phyloP scores from a whole-genome alignment of 176 grass and related monocot species.

The Carex kokanica region DNA sequence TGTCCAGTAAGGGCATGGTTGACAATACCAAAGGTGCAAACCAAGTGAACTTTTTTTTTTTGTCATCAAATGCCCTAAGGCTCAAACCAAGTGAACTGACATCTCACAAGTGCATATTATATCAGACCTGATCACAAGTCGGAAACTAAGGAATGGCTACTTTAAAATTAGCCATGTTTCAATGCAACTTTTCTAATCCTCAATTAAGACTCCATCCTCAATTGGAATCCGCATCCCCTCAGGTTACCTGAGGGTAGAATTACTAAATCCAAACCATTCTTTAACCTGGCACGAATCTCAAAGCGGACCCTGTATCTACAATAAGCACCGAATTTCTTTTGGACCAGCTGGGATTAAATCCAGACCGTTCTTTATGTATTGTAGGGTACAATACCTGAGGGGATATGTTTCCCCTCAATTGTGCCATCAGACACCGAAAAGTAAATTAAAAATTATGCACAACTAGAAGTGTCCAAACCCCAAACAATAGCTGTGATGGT shows the following conservation, averaged over 20 bases:
- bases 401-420: neutral
- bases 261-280: too few relatives aligned
- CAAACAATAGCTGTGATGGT: neutral
- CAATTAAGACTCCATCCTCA: neutral
- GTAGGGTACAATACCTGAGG: too few relatives aligned
- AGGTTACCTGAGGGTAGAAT: too few relatives aligned
- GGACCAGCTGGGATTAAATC: too few relatives aligned
- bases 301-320: too few relatives aligned
- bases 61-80: too few relatives aligned
- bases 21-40: neutral
- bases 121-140: neutral
- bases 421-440: neutral
- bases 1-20: neutral
- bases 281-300: too few relatives aligned
- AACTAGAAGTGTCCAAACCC: neutral
- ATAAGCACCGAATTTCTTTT: too few relatives aligned
- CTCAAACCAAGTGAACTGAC: neutral
- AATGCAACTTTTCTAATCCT: neutral
- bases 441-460: neutral
- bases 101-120: neutral
- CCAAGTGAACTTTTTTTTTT: neutral
- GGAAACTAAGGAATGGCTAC: neutral
- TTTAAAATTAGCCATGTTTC: neutral
- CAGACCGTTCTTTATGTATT: too few relatives aligned
- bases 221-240: neutral